Evolutionary conservation across 2,329 filamentous ascomycete species (phyloP).

Genomic region (Pseudonectria buxi): DNA sequence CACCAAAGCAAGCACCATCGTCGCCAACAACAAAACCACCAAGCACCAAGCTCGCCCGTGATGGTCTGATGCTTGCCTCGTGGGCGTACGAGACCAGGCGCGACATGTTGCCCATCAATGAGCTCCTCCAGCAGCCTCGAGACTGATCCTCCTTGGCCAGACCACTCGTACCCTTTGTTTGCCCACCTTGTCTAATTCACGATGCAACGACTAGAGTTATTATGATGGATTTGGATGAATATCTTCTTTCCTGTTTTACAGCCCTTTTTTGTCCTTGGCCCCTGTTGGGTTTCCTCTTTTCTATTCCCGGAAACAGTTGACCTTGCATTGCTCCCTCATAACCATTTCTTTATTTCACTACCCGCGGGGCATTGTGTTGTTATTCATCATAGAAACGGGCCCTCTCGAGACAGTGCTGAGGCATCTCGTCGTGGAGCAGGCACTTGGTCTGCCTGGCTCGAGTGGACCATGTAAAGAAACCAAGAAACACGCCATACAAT

Average conservation of each 20-base stretch:
- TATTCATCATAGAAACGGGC: too few relatives aligned
- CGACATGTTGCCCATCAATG: conserved; percentile 11
- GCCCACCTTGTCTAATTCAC: too few relatives aligned
- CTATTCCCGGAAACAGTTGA: background rate
- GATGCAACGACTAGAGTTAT: too few relatives aligned
- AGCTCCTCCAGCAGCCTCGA: conserved; percentile 7
- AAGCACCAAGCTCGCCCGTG: background rate
- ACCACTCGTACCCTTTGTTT: too few relatives aligned
- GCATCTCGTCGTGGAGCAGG: too few relatives aligned
- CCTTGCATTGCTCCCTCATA: too few relatives aligned
- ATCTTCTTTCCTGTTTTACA: background rate
- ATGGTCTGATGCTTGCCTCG: conserved; percentile 7
- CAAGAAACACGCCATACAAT: too few relatives aligned
- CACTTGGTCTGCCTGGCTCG: too few relatives aligned
- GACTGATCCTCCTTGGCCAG: background rate
- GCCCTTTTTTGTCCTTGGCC: background rate
- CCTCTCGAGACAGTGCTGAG: too few relatives aligned
- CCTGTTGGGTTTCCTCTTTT: background rate
- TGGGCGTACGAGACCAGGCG: conserved; percentile 11
- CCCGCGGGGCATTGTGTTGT: too few relatives aligned
- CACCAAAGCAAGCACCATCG: background rate
- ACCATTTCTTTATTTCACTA: too few relatives aligned
- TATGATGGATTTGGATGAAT: background rate
- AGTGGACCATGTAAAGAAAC: too few relatives aligned
- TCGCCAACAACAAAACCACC: background rate